These are phyloP conservation scores for Patellifolia procumbens DNA, from an alignment of 179 eudicot species.

Conservation along the genomic window DNA sequence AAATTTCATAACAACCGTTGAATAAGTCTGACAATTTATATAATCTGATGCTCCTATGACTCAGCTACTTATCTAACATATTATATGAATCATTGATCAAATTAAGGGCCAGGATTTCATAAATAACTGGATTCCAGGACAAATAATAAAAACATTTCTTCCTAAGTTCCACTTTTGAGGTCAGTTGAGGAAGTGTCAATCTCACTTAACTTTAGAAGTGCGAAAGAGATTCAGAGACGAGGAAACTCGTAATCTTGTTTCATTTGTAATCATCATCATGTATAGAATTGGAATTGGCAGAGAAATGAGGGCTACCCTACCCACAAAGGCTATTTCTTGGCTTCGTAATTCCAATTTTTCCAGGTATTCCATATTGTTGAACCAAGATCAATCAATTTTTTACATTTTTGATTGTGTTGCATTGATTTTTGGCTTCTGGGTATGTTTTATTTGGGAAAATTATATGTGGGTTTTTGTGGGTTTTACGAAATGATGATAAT, in stretches of 20 bases:
- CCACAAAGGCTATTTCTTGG: slow-evolving; percentile 36
- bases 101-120: not conserved
- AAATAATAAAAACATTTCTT: no score
- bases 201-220: slow-evolving; percentile 1
- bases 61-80: slow-evolving; percentile 18
- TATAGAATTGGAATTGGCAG: slow-evolving; percentile 33
- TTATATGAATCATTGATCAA: slow-evolving; percentile 1
- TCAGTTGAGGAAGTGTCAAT: slow-evolving; percentile 8
- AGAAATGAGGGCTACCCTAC: slow-evolving; percentile 33
- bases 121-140: not conserved
- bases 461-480: slow-evolving; percentile 15
- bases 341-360: slow-evolving; percentile 31
- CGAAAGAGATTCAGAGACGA: not conserved
- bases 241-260: not conserved
- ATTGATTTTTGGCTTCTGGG: slow-evolving; percentile 10
- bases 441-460: not conserved
- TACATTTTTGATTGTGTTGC: not conserved
- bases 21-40: not conserved
- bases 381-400: not conserved
- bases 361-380: slow-evolving; percentile 32
- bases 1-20: slow-evolving; percentile 14
- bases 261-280: slow-evolving; percentile 33
- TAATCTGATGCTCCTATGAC: slow-evolving; percentile 19
- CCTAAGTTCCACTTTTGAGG: no score
- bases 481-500: slow-evolving; percentile 9